phyloP scores from a whole-genome alignment of 768 basidiomycete genomes.

The Boletus vermiculosoides region DNA sequence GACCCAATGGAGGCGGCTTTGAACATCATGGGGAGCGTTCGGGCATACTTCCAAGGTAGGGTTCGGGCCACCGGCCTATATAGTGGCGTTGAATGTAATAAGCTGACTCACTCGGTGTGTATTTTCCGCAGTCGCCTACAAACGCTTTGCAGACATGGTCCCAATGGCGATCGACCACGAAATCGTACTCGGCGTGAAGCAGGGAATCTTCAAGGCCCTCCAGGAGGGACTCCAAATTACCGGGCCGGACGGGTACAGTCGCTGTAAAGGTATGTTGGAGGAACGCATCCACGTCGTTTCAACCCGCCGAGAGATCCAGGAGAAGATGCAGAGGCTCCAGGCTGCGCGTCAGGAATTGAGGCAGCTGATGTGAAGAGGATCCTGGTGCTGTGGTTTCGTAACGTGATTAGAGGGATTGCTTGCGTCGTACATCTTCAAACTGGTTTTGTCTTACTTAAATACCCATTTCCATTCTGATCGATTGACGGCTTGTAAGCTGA shows the following conservation, averaged over 20 bases:
- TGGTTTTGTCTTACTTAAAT: neutral
- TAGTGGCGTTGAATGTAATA: neutral
- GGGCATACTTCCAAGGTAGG: constrained; percentile 76
- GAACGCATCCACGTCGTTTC: constrained; percentile 47
- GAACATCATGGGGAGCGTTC: constrained; percentile 66
- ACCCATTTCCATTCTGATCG: neutral
- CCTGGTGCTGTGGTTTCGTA: neutral
- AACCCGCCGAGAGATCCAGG: constrained; percentile 46
- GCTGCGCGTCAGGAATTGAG: constrained; percentile 43
- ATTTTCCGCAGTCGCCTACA: constrained; percentile 42
- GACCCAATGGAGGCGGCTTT: constrained; percentile 58
- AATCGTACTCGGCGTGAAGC: constrained; percentile 45
- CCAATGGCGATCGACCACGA: constrained; percentile 43
- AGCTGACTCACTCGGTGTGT: neutral
- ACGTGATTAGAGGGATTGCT: neutral
- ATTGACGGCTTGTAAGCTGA: neutral
- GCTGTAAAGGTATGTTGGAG: constrained; percentile 51
- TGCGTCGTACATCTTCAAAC: neutral
- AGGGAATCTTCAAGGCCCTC: constrained; percentile 45
- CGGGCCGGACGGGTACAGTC: constrained; percentile 42
- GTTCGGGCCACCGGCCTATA: neutral
- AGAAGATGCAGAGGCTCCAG: constrained; percentile 50
- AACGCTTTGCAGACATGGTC: constrained; percentile 44
- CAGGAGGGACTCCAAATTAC: constrained; percentile 51
- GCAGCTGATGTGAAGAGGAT: constrained; percentile 11